These are phyloP conservation scores for Pulveroboletus frians DNA, from an alignment of 768 basidiomycete genomes.

Conservation along the genomic window DNA sequence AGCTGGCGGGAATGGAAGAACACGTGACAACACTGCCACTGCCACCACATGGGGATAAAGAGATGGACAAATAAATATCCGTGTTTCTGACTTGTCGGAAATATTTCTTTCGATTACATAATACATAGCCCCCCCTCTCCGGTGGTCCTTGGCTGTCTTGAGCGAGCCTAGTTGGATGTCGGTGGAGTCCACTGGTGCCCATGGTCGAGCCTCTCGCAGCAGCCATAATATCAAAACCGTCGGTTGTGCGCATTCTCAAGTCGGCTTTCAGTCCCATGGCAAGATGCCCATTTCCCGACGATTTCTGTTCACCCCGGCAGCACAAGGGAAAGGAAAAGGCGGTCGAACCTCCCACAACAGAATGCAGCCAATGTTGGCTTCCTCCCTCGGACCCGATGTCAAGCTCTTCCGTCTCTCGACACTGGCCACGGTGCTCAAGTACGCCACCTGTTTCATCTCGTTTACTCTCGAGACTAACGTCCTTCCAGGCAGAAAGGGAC, in stretches of 20 bases:
- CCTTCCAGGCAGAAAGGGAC: conserved; percentile 30
- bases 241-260: conserved; percentile 24
- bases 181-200: conserved; percentile 28
- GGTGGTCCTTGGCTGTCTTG: neutral
- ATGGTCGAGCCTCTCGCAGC: conserved; percentile 65
- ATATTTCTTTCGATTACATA: conserved; percentile 15
- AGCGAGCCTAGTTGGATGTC: neutral
- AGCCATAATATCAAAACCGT: conserved; percentile 40
- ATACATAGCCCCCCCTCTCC: neutral
- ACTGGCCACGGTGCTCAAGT: conserved; percentile 49
- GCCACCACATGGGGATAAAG: too few relatives aligned
- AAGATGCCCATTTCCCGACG: conserved; percentile 33
- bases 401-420: conserved; percentile 42
- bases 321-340: conserved; percentile 53
- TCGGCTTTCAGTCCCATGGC: conserved; percentile 28
- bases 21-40: too few relatives aligned
- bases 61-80: too few relatives aligned
- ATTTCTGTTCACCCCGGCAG: conserved; percentile 52
- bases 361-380: conserved; percentile 26
- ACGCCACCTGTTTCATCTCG: conserved; percentile 8
- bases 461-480: conserved; percentile 5
- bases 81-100: conserved; percentile 2
- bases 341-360: conserved; percentile 22
- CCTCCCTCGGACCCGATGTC: conserved; percentile 18
- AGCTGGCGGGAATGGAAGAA: too few relatives aligned